phyloP scores from a whole-genome alignment of 1,284 basidiomycete species.

The Boletellus dicymbophilus region DNA sequence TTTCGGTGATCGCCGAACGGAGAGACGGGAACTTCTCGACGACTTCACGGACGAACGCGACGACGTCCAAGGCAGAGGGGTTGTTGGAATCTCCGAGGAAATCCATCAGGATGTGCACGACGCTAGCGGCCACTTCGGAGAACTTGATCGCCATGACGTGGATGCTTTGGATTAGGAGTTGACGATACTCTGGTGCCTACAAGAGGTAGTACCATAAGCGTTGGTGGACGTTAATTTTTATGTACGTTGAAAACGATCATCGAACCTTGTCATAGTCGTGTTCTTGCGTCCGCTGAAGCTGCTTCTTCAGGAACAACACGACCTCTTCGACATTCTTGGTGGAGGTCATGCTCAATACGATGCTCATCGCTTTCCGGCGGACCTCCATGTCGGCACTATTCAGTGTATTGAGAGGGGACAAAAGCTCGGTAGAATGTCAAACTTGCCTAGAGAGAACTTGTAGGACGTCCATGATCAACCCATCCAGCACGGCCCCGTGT shows the following conservation, averaged over 20 bases:
- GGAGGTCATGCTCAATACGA: conserved; percentile 93
- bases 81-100: conserved; percentile 97
- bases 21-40: conserved; percentile 97
- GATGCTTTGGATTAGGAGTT: conserved; percentile 96
- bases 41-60: conserved; percentile 96
- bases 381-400: too few species aligned
- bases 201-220: not conserved
- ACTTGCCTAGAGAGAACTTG: conserved; percentile 82
- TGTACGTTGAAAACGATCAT: not conserved
- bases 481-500: conserved; percentile 91
- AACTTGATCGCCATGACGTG: conserved; percentile 97
- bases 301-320: conserved; percentile 96
- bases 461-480: conserved; percentile 95
- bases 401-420: not conserved
- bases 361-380: too few species aligned
- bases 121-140: conserved; percentile 96
- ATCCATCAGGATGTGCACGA: conserved; percentile 98
- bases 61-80: conserved; percentile 94
- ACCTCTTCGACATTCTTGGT: conserved; percentile 98
- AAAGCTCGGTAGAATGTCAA: not conserved
- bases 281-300: conserved; percentile 91
- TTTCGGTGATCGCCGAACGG: conserved; percentile 83
- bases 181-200: conserved; percentile 91
- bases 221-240: not conserved
- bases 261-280: conserved; percentile 80